A percentile compares a stretch with the other conserved stretches of the same genome.
phyloP scores from a whole-genome alignment of 2,329 filamentous ascomycete species.

The Aspergillus calidoustus region DNA sequence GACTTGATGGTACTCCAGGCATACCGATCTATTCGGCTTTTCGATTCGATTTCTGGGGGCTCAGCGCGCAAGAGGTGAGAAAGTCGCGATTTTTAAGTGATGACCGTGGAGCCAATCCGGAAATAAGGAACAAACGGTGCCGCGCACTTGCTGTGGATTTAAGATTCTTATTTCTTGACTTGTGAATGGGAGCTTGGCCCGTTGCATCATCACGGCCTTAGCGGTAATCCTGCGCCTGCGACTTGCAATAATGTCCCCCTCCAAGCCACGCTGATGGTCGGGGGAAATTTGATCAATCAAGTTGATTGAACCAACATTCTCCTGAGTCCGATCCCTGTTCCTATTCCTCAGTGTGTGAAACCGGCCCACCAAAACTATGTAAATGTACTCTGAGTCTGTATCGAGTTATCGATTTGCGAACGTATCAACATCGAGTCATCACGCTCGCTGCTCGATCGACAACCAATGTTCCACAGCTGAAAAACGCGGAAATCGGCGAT shows the following conservation, averaged over 20 bases:
- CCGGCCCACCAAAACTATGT: neutral
- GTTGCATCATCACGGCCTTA: slow-evolving; percentile 9
- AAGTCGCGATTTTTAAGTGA: neutral
- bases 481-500: neutral
- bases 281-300: slow-evolving; percentile 2
- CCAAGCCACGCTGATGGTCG: slow-evolving; percentile 8
- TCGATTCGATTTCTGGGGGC: neutral
- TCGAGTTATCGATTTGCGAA: neutral
- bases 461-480: neutral
- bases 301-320: neutral
- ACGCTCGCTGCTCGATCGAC: neutral
- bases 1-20: slow-evolving; percentile 32
- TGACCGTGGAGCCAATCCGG: neutral
- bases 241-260: neutral
- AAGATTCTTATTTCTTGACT: slow-evolving; percentile 3
- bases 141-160: neutral
- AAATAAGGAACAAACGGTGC: neutral
- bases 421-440: neutral
- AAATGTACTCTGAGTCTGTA: neutral
- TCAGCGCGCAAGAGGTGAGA: neutral
- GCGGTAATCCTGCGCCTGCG: slow-evolving; percentile 2
- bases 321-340: neutral
- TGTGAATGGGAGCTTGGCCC: neutral
- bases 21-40: slow-evolving; percentile 11
- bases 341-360: neutral